Conservation (phyloP, 2,329 filamentous ascomycete species). For the Teratosphaeria gauchensis region DNA sequence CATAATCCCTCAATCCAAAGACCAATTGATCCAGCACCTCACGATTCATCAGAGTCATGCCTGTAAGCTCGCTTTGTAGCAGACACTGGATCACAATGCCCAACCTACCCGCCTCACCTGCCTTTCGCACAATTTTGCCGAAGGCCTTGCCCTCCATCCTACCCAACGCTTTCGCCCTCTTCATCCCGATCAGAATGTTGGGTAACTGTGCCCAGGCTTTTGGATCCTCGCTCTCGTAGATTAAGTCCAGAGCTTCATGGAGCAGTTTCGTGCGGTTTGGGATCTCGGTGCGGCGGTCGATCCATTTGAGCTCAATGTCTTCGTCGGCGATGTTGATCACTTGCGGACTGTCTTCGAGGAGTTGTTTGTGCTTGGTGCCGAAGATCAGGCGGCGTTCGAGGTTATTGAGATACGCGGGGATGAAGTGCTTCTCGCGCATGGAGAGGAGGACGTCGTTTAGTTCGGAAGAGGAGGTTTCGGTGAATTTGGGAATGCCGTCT, state of each 20-base stretch:
- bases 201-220: slow-evolving; percentile 29
- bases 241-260: slow-evolving; percentile 21
- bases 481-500: slow-evolving; percentile 34
- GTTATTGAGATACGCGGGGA: slow-evolving; percentile 34
- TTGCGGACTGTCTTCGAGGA: slow-evolving; percentile 34
- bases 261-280: slow-evolving; percentile 20
- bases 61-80: slow-evolving; percentile 22
- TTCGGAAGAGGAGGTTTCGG: slow-evolving; percentile 30
- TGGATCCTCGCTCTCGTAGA: slow-evolving; percentile 12
- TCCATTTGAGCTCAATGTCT: slow-evolving; percentile 26
- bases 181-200: slow-evolving; percentile 24
- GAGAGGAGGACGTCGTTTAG: slow-evolving; percentile 31
- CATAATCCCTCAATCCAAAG: slow-evolving; percentile 26
- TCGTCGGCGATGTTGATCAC: slow-evolving; percentile 33
- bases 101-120: slow-evolving; percentile 19
- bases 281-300: slow-evolving; percentile 23
- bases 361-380: slow-evolving; percentile 29
- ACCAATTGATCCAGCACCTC: slow-evolving; percentile 27
- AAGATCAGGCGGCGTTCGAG: slow-evolving; percentile 36
- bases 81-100: slow-evolving; percentile 24
- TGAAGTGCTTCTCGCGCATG: slow-evolving; percentile 35
- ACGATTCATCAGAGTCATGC: slow-evolving; percentile 24
- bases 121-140: slow-evolving; percentile 27
- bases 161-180: slow-evolving; percentile 11
- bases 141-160: slow-evolving; percentile 12